phyloP scores from a whole-genome alignment of 306 rosid genomes.

The Castanopsis chinensis region DNA sequence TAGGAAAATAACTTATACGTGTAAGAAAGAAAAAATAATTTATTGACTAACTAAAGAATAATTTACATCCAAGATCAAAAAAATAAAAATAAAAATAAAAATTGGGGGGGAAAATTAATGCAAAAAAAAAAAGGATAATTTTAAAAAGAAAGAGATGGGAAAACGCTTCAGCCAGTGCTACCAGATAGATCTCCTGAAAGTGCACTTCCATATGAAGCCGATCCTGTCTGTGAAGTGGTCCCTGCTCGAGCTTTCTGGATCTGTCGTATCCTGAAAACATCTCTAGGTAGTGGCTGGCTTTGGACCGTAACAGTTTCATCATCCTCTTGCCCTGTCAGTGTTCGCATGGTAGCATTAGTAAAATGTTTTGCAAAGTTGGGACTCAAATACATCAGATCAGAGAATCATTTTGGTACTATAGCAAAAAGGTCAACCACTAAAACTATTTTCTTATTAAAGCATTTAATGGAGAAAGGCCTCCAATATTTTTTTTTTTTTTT shows the following conservation, averaged over 20 bases:
- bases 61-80: not conserved
- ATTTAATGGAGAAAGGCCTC: too few relatives aligned
- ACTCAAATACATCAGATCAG: not conserved
- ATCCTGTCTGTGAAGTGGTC: constrained; percentile 85
- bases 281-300: constrained; percentile 86
- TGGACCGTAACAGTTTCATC: constrained; percentile 71
- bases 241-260: constrained; percentile 70
- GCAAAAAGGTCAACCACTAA: too few relatives aligned
- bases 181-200: constrained; percentile 92
- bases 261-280: constrained; percentile 84
- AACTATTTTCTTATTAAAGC: too few relatives aligned
- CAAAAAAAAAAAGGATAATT: too few relatives aligned
- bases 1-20: not conserved
- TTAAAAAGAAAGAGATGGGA: not conserved
- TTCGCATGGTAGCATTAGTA: not conserved
- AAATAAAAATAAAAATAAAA: not conserved
- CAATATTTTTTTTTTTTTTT: too few relatives aligned
- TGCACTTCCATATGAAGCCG: constrained; percentile 90
- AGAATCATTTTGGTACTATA: too few relatives aligned
- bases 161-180: constrained; percentile 56
- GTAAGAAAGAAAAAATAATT: not conserved
- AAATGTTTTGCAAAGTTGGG: not conserved
- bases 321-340: constrained; percentile 66
- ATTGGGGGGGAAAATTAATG: too few relatives aligned
- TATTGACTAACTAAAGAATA: not conserved